Base-by-base conservation (phyloP, 148 eudicot species). In the Camellia lanceoleosa region DNA sequence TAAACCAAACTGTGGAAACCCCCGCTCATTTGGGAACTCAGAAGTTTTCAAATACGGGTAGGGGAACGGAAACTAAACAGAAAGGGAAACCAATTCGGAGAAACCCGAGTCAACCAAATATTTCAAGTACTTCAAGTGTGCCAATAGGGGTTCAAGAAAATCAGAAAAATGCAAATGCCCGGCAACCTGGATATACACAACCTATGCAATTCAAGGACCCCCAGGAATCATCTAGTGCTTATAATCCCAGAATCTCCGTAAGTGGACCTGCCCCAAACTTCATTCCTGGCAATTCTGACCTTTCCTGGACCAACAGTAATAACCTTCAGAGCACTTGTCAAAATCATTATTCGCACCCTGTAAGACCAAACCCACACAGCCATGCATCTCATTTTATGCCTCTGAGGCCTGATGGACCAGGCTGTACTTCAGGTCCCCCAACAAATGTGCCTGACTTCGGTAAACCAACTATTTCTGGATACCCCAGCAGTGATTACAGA, bases 361-460 rank as follows among this genome's bases (percentile, higher is more conserved):
- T 76, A 52, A 82, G 84, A 82, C 82, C 88, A 30, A 82, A 64
- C 47, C 83, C 75, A 13, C 82, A 73, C 61, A 74, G 47, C 64
- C 85, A 73, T 72, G 73, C 82, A 86, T 76, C 80, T 80, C 80
- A 65, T 83, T 83, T 84, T 41, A 61, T 79, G 69, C 83, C 83
- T 65, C 74, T 62, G 49, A 85, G 88, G 83, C 85, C 92, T 69
- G 89, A 87, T 75, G 82, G 79, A 69, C 83, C 88, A 19, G 76
- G 80, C 70, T 82, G 77, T 70, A 78, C 82, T 20, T 75, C 88
- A 19, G 81, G 85, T 77, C 83, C 85, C 58, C 80, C 79, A 18
- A 70, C 78, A 13, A 76, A 60, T 77, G 52, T 82, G 68, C 97
- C 90, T 72, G 90, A 90, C 82, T 62, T 93, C 58, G 78, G 87